Evolutionary conservation across 352 stramenopile species (phyloP).

Genomic region (Halophytophthora batemanensis): DNA sequence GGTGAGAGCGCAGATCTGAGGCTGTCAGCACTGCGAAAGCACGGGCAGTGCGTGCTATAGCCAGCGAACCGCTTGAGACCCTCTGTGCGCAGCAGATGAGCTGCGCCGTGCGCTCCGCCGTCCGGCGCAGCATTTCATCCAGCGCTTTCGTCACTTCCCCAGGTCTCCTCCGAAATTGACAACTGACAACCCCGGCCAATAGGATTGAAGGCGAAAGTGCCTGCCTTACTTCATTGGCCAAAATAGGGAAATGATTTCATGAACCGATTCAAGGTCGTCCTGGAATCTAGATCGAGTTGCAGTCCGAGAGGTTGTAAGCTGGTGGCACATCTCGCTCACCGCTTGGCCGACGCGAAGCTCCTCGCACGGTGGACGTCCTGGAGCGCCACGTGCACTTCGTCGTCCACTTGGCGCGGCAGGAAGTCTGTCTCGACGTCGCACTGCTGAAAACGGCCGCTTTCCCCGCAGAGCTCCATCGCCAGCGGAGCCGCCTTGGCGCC

Average conservation of each 20-base stretch:
- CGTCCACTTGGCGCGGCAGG: slow-evolving; percentile 27
- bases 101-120: background rate
- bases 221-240: too few relatives aligned
- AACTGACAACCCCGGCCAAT: too few relatives aligned
- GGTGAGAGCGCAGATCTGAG: slow-evolving; percentile 1
- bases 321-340: too few relatives aligned
- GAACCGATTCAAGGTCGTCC: too few relatives aligned
- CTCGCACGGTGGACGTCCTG: slow-evolving; percentile 31
- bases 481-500: slow-evolving; percentile 27
- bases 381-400: slow-evolving; percentile 49
- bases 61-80: background rate
- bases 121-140: slow-evolving; percentile 20
- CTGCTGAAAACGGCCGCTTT: slow-evolving; percentile 32
- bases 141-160: too few relatives aligned
- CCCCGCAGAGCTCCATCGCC: slow-evolving; percentile 39
- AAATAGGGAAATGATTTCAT: too few relatives aligned
- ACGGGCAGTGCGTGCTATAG: background rate
- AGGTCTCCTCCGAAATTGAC: too few relatives aligned
- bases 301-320: too few relatives aligned
- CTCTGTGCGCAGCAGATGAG: background rate
- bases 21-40: too few relatives aligned
- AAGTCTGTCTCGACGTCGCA: slow-evolving; percentile 58
- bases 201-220: too few relatives aligned
- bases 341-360: slow-evolving; percentile 45
- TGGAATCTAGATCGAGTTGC: too few relatives aligned